Conservation (phyloP, 2,329 filamentous ascomycete species). For the Phialemoniopsis sp. region DNA sequence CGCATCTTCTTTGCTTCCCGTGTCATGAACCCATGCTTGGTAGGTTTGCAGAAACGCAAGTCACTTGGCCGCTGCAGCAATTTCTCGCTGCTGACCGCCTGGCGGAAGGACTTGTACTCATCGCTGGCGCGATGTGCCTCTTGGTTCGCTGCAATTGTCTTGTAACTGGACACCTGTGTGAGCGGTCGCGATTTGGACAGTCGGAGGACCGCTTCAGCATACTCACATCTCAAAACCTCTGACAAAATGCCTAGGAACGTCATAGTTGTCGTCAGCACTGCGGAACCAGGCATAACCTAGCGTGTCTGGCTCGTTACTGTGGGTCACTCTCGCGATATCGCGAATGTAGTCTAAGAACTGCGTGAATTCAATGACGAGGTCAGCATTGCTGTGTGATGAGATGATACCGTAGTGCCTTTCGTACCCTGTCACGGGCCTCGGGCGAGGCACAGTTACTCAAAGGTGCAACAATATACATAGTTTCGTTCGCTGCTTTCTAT, state of each 20-base stretch:
- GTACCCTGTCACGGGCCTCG: slow-evolving; percentile 8
- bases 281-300: slow-evolving; percentile 11
- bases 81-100: slow-evolving; percentile 6
- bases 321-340: slow-evolving; percentile 6
- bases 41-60: slow-evolving; percentile 7
- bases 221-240: slow-evolving; percentile 11
- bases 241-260: slow-evolving; percentile 9
- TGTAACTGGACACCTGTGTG: slow-evolving; percentile 3
- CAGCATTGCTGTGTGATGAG: too few species aligned
- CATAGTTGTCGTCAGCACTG: slow-evolving; percentile 10
- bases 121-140: slow-evolving; percentile 8
- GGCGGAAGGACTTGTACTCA: slow-evolving; percentile 10
- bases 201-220: background rate
- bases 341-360: slow-evolving; percentile 8
- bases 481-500: too few species aligned
- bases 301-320: slow-evolving; percentile 4
- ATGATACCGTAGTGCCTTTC: too few species aligned
- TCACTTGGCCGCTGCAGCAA: slow-evolving; percentile 9
- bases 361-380: too few species aligned
- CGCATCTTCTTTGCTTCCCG: background rate
- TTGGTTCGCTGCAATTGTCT: slow-evolving; percentile 6
- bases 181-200: too few species aligned
- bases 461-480: slow-evolving; percentile 5
- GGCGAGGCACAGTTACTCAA: slow-evolving; percentile 6
- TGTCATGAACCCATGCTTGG: slow-evolving; percentile 5